These are phyloP conservation scores for Hippophae tibetana DNA, from an alignment of 306 rosid species.

Conservation along the genomic window DNA sequence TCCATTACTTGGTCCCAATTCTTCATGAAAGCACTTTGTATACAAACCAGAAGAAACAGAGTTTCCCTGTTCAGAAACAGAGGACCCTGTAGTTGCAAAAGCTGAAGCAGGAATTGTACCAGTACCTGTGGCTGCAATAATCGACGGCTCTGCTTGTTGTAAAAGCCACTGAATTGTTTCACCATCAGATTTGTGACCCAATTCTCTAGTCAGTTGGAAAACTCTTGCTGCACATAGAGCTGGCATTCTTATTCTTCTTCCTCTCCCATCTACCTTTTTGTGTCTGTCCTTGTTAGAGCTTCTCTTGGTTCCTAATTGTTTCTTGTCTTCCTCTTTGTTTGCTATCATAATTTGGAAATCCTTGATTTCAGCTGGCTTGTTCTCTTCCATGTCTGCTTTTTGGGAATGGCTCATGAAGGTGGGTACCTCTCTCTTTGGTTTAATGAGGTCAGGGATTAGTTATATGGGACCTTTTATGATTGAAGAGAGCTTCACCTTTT, in stretches of 20 bases:
- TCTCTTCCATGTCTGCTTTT: conserved; percentile 41
- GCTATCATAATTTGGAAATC: conserved; percentile 30
- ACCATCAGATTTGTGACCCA: conserved; percentile 42
- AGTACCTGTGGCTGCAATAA: conserved; percentile 40
- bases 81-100: conserved; percentile 23
- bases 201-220: conserved; percentile 40
- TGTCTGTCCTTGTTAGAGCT: conserved; percentile 45
- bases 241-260: conserved; percentile 51
- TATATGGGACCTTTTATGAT: conserved; percentile 2
- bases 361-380: conserved; percentile 34
- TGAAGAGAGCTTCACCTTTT: conserved; percentile 13
- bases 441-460: conserved; percentile 10
- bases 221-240: conserved; percentile 54
- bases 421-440: conserved; percentile 27
- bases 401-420: conserved; percentile 17
- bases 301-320: conserved; percentile 34
- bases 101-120: conserved; percentile 43
- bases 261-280: conserved; percentile 52
- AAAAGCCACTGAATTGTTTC: conserved; percentile 54
- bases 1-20: conserved; percentile 13
- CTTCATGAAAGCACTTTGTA: conserved; percentile 19
- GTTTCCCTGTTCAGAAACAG: conserved; percentile 35
- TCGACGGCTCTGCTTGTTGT: conserved; percentile 48
- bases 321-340: conserved; percentile 31
- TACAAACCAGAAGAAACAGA: conserved; percentile 31